These are phyloP conservation scores for Trichophaea hybrida DNA, from an alignment of 2,329 filamentous ascomycete genomes.

Conservation along the genomic window DNA sequence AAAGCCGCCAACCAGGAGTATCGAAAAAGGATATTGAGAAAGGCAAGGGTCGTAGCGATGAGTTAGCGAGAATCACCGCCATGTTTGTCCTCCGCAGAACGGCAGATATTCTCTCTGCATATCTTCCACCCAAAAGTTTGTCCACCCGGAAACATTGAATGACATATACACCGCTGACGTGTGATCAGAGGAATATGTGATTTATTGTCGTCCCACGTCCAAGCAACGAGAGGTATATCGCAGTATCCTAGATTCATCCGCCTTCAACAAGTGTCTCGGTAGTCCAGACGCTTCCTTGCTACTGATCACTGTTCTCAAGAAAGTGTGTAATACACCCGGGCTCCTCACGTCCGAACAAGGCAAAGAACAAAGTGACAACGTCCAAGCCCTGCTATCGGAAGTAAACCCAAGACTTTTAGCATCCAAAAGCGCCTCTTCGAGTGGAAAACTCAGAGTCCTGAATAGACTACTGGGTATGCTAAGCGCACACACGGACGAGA, in stretches of 20 bases:
- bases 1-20: slow-evolving; percentile 50
- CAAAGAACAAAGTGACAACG: slow-evolving; percentile 30
- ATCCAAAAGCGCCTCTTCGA: slow-evolving; percentile 42
- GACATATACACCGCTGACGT: neutral
- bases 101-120: slow-evolving; percentile 50
- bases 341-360: slow-evolving; percentile 41
- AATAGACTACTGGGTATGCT: slow-evolving; percentile 50
- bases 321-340: slow-evolving; percentile 57
- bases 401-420: slow-evolving; percentile 43
- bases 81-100: slow-evolving; percentile 53
- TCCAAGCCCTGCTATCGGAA: slow-evolving; percentile 37
- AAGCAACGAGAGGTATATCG: slow-evolving; percentile 48
- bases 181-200: slow-evolving; percentile 44
- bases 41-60: slow-evolving; percentile 46
- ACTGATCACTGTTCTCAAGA: slow-evolving; percentile 58
- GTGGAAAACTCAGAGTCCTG: slow-evolving; percentile 52
- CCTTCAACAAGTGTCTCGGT: slow-evolving; percentile 48
- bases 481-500: slow-evolving; percentile 47
- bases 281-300: slow-evolving; percentile 49
- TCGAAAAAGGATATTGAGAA: slow-evolving; percentile 47
- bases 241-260: slow-evolving; percentile 47
- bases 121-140: slow-evolving; percentile 44
- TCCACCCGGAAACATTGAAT: neutral
- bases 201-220: slow-evolving; percentile 49
- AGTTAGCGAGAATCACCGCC: slow-evolving; percentile 45